Evolutionary conservation across 2,329 filamentous ascomycete species (phyloP), one percentile per base, ranked within the genome.

Genomic region (Fusarium duplospermum): DNA sequence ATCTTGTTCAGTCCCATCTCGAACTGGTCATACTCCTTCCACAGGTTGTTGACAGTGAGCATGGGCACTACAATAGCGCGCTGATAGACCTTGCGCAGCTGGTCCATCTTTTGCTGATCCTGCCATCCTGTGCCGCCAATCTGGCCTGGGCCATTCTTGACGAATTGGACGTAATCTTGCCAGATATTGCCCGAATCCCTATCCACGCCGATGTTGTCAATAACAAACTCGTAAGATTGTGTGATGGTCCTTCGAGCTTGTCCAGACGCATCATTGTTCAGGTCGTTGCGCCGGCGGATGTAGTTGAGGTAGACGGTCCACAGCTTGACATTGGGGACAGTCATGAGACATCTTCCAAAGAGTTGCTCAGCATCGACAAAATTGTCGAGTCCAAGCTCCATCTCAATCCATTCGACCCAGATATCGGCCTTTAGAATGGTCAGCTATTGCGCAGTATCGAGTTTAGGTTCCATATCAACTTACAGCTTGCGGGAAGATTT

Each of bases 1-100:
- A 94, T 90, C 83, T 98, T 98, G 86, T 98, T 98, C 67, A 98
- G 84, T 7, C 92, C 91, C 90, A 96, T 95, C 84, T 99, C 96
- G 80, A 99, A 99, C 76, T 94, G 92, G 81, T 98, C 95, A 80
- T 99, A 99, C 80, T 99, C 96, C 81, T 97, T 98, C 97, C 96
- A 99, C 16, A 99, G 85, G 62, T 89, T 89, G 79, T 96, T 94
- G 58, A 97, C 90, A 35, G 93, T 93, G 64, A 92, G 90, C 72
- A 94, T 97, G 6, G 97, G 97, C 42, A 98, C 90, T 74, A 91
- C 92, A 67, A 98, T 94, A 16, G 96, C 96, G 62, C 93, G 93
- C 78, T 98, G 95, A 81, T 98, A 99, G 1, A 94, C 93, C 81
- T 97, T 97, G 69, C 96, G 92, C 61, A 99, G 85, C 76, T 93